A percentile compares a stretch with the other conserved stretches of the same genome.
phyloP scores from a whole-genome alignment of 2,329 filamentous ascomycete species.

The Sordariomycetes sp. region DNA sequence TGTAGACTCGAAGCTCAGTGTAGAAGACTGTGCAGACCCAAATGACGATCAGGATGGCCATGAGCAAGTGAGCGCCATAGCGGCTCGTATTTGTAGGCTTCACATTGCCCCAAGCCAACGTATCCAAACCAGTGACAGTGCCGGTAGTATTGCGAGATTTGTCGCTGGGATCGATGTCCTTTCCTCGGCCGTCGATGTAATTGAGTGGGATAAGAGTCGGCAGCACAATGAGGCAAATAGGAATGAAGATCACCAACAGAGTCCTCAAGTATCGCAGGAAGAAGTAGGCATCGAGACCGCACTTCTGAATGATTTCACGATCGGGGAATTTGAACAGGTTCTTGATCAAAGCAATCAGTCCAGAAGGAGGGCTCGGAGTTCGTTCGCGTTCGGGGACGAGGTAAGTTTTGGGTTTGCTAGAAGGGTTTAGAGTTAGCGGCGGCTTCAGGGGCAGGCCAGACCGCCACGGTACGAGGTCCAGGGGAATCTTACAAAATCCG shows the following conservation, averaged over 20 bases:
- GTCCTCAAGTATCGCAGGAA: slow-evolving; percentile 77
- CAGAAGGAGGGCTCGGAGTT: slow-evolving; percentile 61
- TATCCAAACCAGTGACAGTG: slow-evolving; percentile 58
- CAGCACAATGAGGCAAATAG: slow-evolving; percentile 67
- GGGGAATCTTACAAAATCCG: slow-evolving; percentile 64
- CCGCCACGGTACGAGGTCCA: slow-evolving; percentile 6
- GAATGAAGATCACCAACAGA: slow-evolving; percentile 85
- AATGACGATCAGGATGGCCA: slow-evolving; percentile 68
- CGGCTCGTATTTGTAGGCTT: slow-evolving; percentile 51
- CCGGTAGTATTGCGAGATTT: slow-evolving; percentile 13
- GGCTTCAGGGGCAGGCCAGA: background rate
- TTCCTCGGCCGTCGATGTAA: slow-evolving; percentile 58
- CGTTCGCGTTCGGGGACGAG: slow-evolving; percentile 79
- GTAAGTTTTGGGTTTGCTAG: slow-evolving; percentile 73
- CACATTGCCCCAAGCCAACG: slow-evolving; percentile 84
- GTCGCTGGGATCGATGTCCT: slow-evolving; percentile 35
- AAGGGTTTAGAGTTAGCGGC: slow-evolving; percentile 1
- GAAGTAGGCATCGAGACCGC: slow-evolving; percentile 93
- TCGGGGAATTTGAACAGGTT: slow-evolving; percentile 60
- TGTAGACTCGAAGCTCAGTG: slow-evolving; percentile 74
- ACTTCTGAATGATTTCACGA: slow-evolving; percentile 85
- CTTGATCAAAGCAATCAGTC: slow-evolving; percentile 41
- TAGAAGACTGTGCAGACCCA: slow-evolving; percentile 89
- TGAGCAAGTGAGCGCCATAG: slow-evolving; percentile 76
- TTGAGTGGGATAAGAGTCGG: slow-evolving; percentile 86